Evolutionary conservation across 2,329 filamentous ascomycete species (phyloP), one percentile per base, ranked within the genome.

Genomic region (Aspergillus floridensis): DNA sequence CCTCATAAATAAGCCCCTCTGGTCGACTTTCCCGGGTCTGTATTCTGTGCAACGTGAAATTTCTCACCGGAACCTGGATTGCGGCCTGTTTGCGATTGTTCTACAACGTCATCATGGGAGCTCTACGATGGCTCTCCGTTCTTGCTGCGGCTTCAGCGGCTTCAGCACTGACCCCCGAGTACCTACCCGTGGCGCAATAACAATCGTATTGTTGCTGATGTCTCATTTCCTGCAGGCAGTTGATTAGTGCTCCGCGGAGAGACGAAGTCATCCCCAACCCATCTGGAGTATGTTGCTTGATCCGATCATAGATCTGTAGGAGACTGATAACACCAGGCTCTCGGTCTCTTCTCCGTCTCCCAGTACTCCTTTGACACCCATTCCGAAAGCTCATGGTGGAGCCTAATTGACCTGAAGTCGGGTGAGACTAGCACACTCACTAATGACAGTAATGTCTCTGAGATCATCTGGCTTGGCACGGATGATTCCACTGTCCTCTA

Each of bases 321-420:
- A 14, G 29, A 44, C 49, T 62, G 38, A 64, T 32, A 47, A 11
- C 8, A n/a, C 14, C 59, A 77, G 73, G 70, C 73, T 63, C 68
- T 79, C 32, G 81, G 80, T 1, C 61, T 83, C 47, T 83, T 81
- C 56, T 72, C 87, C 74, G 80, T 87, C 16, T 90, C 89, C 0
- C 86, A 88, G 1, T 96, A 96, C 74, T 93, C 87, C 5, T 96
- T 96, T 74, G 81, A 89, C 44, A 82, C 85, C 0, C 91, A 96
- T 71, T 81, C 82, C 50, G 89, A 88, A 71, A 59, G 82, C 5
- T 73, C 71, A 7, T 71, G 82, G 80, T 60, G 88, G 92, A 77
- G 87, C 89, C 65, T 93, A 26, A 78, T 96, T 46, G 86, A 93
- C 66, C 81, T 92, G 59, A 78, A 82, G 49, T 85, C 84, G 7